These are phyloP conservation scores for Ocimum tenuiflorum DNA, from an alignment of 257 asterid genomes.

Conservation along the genomic window DNA sequence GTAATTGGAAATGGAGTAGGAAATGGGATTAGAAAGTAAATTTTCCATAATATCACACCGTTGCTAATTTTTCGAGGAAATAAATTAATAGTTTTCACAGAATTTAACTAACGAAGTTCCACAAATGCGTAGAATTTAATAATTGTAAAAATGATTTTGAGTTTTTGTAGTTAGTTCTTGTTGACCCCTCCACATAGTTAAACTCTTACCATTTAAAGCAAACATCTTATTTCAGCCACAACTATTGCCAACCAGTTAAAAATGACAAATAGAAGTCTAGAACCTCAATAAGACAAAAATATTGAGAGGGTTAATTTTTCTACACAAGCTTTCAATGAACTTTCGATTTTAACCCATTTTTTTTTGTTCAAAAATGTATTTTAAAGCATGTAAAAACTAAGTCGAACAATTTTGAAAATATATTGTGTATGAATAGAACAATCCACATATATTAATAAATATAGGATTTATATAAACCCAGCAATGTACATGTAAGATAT, in stretches of 20 bases:
- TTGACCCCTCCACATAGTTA: neutral
- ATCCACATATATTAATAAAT: too few relatives aligned
- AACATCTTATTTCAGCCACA: neutral
- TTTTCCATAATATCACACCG: too few relatives aligned
- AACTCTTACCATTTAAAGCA: neutral
- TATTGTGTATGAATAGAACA: too few relatives aligned
- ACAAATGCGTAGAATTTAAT: neutral
- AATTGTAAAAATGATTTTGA: neutral
- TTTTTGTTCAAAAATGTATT: too few relatives aligned
- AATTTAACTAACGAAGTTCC: neutral
- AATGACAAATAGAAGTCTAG: neutral
- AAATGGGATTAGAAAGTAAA: too few relatives aligned
- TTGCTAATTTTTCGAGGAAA: neutral
- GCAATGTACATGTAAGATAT: slow-evolving; percentile 9
- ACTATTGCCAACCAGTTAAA: neutral
- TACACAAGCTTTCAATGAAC: too few relatives aligned
- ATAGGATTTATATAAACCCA: too few relatives aligned
- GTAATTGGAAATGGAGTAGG: too few relatives aligned
- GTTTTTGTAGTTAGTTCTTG: neutral
- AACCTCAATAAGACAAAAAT: neutral
- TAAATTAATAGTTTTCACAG: neutral
- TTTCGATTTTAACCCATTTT: too few relatives aligned
- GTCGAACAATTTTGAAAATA: too few relatives aligned
- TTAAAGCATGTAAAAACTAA: too few relatives aligned
- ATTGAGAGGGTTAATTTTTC: too few relatives aligned